These are phyloP conservation scores for Elaphomyces granulatus DNA, from an alignment of 495 filamentous ascomycete genomes.

Conservation along the genomic window DNA sequence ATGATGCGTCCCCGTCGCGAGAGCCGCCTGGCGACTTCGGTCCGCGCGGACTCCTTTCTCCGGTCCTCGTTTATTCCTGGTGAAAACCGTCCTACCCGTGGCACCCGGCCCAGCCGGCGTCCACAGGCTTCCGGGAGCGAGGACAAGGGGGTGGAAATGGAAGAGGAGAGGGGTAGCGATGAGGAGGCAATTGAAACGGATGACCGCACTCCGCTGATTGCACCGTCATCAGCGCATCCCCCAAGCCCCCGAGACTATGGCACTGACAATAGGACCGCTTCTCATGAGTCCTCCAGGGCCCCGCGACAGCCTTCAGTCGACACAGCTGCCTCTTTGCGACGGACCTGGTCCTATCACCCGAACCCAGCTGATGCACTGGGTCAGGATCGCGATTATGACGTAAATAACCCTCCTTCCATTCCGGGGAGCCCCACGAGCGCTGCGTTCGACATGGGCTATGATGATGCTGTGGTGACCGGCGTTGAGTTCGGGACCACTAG, in stretches of 20 bases:
- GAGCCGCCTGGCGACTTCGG: slow-evolving; percentile 34
- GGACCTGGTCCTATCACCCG: slow-evolving; percentile 8
- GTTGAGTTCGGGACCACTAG: slow-evolving; percentile 27
- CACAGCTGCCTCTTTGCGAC: slow-evolving; percentile 21
- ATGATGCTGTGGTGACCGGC: slow-evolving; percentile 59
- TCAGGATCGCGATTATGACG: slow-evolving; percentile 47
- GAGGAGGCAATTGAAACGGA: slow-evolving; percentile 10
- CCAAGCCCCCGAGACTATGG: slow-evolving; percentile 21
- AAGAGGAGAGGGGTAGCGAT: slow-evolving; percentile 39
- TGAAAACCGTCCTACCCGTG: slow-evolving; percentile 9
- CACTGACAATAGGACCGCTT: slow-evolving; percentile 19
- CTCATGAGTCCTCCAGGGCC: slow-evolving; percentile 13
- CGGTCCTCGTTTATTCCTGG: slow-evolving; percentile 17
- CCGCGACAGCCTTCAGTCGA: slow-evolving; percentile 18
- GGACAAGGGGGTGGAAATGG: slow-evolving; percentile 16
- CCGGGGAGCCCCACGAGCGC: slow-evolving; percentile 57
- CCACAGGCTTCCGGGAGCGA: slow-evolving; percentile 2
- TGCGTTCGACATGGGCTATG: slow-evolving; percentile 45
- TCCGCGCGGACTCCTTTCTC: slow-evolving; percentile 28
- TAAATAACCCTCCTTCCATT: slow-evolving; percentile 95
- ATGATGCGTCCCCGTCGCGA: slow-evolving; percentile 54
- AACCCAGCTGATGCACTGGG: slow-evolving; percentile 2
- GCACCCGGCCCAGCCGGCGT: slow-evolving; percentile 1
- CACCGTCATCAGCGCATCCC: slow-evolving; percentile 14
- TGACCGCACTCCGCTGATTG: slow-evolving; percentile 31